Evolutionary conservation across 2,329 filamentous ascomycete genomes (phyloP), one percentile per base, ranked within the genome.

Genomic region (Endoconidiophora laricicola): DNA sequence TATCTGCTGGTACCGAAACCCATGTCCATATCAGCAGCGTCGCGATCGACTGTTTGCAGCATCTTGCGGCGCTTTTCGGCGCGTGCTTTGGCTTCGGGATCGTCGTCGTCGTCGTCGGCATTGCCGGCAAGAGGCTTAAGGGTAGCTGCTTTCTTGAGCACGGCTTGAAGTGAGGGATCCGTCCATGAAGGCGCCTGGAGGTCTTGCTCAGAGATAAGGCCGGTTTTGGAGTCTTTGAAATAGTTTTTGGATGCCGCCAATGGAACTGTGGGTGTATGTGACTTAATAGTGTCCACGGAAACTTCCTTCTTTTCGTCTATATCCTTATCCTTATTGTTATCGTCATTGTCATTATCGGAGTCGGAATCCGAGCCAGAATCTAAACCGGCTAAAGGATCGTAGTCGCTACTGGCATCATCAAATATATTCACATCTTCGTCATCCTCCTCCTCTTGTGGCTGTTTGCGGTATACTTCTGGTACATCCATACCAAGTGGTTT

Each of bases 11-110:
- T 85, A 33, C 91, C 91, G 60, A 98, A 96, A 54, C 88, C 90
- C 71, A 96, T 77, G 60, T 98, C 91, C 66, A 98, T 74, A 65
- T 98, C 90, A 52, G 90, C 80, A 44, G 87, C 78, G 61, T 96
- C 90, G 44, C 88, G 76, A 57, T 84, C 82, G 50, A 79, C 77
- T 53, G 73, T 73, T 57, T 80, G 70, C 4, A 95, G 69, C 69
- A 95, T 83, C 56, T 76, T 81, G 62, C 78, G 81, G 47, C 81
- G 76, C 6, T 82, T 79, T 46, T 79, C 79, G 55, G 81, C 75
- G 54, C 79, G 76, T 1, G 76, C 76, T 57, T 65, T 68, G 4
- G 69, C 68, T 47, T 67, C 68, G 4, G 64, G 63, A 9, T 66
- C 65, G 3, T 66, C 64, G 2, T 64, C 62, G 6, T 61, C 62